Percentiles rank a stretch among this genome's conserved stretches.
Conservation (phyloP, 78 protist genomes). For the Cavenderia fasciculata region DNA sequence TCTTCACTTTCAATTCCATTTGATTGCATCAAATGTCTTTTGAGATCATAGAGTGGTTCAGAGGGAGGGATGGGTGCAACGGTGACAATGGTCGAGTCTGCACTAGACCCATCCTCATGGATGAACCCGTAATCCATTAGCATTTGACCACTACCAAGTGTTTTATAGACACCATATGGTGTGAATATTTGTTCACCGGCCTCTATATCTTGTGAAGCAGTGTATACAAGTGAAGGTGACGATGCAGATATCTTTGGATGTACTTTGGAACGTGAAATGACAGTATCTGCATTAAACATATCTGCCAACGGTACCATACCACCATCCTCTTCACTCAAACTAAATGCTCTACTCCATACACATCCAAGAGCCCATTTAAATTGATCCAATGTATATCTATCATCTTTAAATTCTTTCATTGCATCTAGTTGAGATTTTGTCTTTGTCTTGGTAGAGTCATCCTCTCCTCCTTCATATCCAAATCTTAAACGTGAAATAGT, state of each 20-base stretch:
- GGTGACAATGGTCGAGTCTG: not conserved
- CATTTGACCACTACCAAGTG: conserved; percentile 54
- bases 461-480: no score
- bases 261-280: not conserved
- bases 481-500: not conserved
- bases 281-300: conserved; percentile 50
- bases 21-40: not conserved
- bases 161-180: conserved; percentile 60
- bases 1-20: conserved; percentile 5
- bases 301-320: conserved; percentile 69
- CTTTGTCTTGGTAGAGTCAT: no score
- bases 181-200: conserved; percentile 48
- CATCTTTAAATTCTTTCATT: not conserved
- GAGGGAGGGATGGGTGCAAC: not conserved
- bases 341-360: conserved; percentile 57
- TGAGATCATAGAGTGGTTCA: not conserved
- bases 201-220: conserved; percentile 22
- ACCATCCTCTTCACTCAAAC: conserved; percentile 24
- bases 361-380: conserved; percentile 68
- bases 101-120: not conserved
- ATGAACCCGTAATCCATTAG: conserved; percentile 62
- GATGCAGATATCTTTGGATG: no score
- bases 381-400: not conserved
- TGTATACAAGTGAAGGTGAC: not conserved
- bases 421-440: no score